These are phyloP conservation scores for Cladosporium cucumerinum DNA, from an alignment of 2,329 filamentous ascomycete species.

Conservation along the genomic window DNA sequence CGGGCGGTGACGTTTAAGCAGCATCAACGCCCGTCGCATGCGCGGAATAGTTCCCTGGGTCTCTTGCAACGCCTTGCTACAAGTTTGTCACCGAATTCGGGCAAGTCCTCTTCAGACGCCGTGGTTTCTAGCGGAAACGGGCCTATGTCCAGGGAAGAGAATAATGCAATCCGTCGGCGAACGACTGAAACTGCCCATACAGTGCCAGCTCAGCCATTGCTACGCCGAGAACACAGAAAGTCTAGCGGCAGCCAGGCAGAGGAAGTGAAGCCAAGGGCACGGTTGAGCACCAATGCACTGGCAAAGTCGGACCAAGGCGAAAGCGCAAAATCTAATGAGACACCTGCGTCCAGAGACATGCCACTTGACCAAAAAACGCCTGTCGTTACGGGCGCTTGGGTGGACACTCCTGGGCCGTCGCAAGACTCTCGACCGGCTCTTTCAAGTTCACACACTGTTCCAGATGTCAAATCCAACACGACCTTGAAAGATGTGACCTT, in stretches of 20 bases:
- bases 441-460: neutral
- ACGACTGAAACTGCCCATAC: neutral
- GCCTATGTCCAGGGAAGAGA: neutral
- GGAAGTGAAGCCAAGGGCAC: neutral
- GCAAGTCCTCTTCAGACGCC: conserved; percentile 21
- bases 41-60: conserved; percentile 44
- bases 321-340: neutral
- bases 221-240: neutral
- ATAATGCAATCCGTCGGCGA: neutral
- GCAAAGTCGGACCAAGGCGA: too few relatives aligned
- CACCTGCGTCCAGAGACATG: neutral
- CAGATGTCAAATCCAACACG: neutral
- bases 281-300: neutral
- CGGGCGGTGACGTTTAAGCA: conserved; percentile 24
- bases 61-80: conserved; percentile 46
- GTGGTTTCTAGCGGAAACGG: neutral
- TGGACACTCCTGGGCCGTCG: conserved; percentile 40
- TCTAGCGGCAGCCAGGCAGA: neutral
- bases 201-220: neutral
- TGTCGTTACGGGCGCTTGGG: conserved; percentile 47
- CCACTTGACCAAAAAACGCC: conserved; percentile 34
- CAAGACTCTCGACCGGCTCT: neutral
- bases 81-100: conserved; percentile 46
- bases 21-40: conserved; percentile 31
- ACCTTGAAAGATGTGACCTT: neutral